Evolutionary conservation across 2,329 filamentous ascomycete genomes (phyloP), one percentile per base, ranked within the genome.

Genomic region (Mycogone perniciosa): DNA sequence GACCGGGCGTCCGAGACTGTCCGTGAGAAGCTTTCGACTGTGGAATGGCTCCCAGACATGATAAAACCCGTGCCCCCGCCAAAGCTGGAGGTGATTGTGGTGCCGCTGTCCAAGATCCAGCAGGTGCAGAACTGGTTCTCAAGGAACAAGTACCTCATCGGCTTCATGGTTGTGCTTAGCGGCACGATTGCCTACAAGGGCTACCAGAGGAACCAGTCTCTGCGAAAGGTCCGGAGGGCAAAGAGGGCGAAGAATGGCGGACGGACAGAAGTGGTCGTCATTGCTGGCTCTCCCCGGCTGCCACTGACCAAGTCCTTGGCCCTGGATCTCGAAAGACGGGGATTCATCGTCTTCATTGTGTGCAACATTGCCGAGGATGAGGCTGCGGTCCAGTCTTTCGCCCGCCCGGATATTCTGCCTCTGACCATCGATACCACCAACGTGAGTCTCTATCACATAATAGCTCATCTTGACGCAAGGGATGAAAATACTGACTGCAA

Each of bases 321-420:
- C 2, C 71, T 91, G 44, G 93, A 99, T 64, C 75, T 99, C 58
- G 93, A 97, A 71, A 79, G 90, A 53, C 82, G 90, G 57, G 93
- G 93, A 4, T 97, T 95, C 67, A 88, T 97, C 54, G 89, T 97
- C 50, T 99, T 90, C 67, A 77, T 99, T 54, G 88, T 95, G 1
- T 92, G 90, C 61, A 86, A 83, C 56, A 89, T 83, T n/a, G 72
- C 84, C 53, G 88, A 96, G 60, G 92, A 97, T 59, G 90, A 97
- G 66, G 76, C 84, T 34, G 72, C 86, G 56, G 84, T 97, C 10
- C 81, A 88, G 54, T 79, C 81, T 54, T 81, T 95, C 66, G 79
- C 84, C n/a, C 79, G 89, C 55, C 76, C 83, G 6, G 93, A 97
- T 64, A 86, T 97, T 57, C 81, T 86, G 56, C 84, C 92, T 6